Evolutionary conservation across 768 basidiomycete species (phyloP), one percentile per base, ranked within the genome.

Genomic region (Fomitopsis pulvina): DNA sequence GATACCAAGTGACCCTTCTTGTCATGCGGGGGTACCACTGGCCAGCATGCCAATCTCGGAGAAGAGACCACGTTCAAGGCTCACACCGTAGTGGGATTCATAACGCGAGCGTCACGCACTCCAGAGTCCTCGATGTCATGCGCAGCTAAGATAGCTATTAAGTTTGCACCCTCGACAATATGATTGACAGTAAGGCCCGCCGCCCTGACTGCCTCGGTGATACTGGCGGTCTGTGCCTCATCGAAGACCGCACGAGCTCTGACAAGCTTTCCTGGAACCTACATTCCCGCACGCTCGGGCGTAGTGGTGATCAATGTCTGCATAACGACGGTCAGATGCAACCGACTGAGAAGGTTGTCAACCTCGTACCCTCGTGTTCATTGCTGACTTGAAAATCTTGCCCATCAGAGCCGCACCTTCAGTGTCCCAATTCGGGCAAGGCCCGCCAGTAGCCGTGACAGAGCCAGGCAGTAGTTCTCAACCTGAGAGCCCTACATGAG

Each of bases 401-500:
- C 25, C 4, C 11, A 41, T 8, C 6, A 39, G 24, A 8, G 46
- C 6, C 11, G 37, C 24, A 4, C 49, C 49, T 22, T 42, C 29
- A 24, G 41, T 44, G 5, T 34, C 27, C 49, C 49, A 50, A 5
- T 27, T 32, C 1, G 41, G 34, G 8, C 49, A 29, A 5, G 49
- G 49, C 4, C 49, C 49, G 9, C 49, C 49, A 10, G 49, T 50
- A 2, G 41, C 49, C 3, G 29, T 37, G 16, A 50, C 25, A 25
- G 42, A 29, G 24, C 49, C 49, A 4, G 26, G 21, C 4, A 42
- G 39, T 10, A 50, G 32, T 44, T 42, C 22, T 44, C 34, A 41
- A 41, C 43, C 18, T 50, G 41, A 9, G 21, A 5, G 29, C 49
- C 49, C 49, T 42, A 50, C 20, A 14, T 3, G 2, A 48, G 27